phyloP scores from a whole-genome alignment of 495 filamentous ascomycete species.

The Pyronema omphalodes region DNA sequence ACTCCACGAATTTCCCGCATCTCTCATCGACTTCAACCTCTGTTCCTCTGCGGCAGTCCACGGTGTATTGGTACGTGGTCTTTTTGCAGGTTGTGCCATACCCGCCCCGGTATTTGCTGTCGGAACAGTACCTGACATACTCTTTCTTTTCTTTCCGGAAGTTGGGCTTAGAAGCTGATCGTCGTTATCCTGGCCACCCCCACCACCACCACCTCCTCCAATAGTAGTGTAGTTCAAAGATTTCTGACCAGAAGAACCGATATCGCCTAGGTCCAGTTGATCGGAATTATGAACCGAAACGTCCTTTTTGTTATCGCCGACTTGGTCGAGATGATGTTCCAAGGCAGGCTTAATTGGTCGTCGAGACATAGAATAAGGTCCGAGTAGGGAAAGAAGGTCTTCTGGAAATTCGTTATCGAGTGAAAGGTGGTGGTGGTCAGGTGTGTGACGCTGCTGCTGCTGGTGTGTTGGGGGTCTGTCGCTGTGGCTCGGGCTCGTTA shows the following conservation, averaged over 20 bases:
- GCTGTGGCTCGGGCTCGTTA: no score
- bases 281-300: neutral
- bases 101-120: neutral
- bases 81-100: conserved; percentile 45
- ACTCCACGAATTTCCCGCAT: conserved; percentile 83
- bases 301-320: neutral
- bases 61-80: conserved; percentile 88
- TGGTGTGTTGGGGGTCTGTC: conserved; percentile 1
- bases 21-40: conserved; percentile 77
- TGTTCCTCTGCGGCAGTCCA: conserved; percentile 94
- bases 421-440: neutral
- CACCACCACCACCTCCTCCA: neutral
- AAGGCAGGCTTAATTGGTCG: conserved; percentile 24
- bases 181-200: neutral
- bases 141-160: neutral
- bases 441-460: neutral
- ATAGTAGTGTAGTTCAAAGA: neutral
- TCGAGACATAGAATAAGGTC: conserved; percentile 18
- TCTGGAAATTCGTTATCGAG: conserved; percentile 2
- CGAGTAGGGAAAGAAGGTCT: neutral
- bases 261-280: neutral
- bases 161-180: neutral
- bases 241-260: neutral
- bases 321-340: conserved; percentile 8
- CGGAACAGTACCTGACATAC: neutral